A percentile compares a stretch with the other conserved stretches of the same genome.
Evolutionary conservation across 2,329 filamentous ascomycete genomes (phyloP).

Genomic region (Hymenoscyphus salicellus): DNA sequence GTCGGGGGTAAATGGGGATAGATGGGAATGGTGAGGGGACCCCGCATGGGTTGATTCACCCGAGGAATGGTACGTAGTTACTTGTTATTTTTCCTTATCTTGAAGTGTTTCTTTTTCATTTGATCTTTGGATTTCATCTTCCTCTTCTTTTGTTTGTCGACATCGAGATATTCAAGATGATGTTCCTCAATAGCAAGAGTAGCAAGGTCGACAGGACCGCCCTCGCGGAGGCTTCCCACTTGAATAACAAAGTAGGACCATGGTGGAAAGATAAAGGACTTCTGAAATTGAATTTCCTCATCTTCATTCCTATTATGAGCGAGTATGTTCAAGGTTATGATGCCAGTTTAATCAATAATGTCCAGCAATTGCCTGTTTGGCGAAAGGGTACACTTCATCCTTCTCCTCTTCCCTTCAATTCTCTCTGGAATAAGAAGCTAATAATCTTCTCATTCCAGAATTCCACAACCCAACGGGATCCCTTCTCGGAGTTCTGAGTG

Average conservation of each 20-base stretch:
- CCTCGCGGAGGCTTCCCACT: constrained; percentile 7
- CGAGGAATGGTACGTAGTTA: neutral
- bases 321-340: constrained; percentile 25
- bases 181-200: constrained; percentile 8
- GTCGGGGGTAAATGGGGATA: no score
- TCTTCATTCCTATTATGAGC: constrained; percentile 25
- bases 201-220: constrained; percentile 10
- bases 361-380: constrained; percentile 22
- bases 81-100: neutral
- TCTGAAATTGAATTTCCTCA: constrained; percentile 17
- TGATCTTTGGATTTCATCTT: neutral
- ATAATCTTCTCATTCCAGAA: constrained; percentile 6
- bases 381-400: constrained; percentile 12
- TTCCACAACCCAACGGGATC: constrained; percentile 20
- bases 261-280: constrained; percentile 23
- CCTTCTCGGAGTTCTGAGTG: constrained; percentile 20
- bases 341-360: constrained; percentile 21
- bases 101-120: neutral
- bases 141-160: neutral
- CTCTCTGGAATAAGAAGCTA: neutral
- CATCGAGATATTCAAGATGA: neutral
- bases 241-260: constrained; percentile 21
- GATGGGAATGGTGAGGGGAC: neutral
- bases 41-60: neutral
- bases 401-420: neutral